Evolutionary conservation across 371 early-diverging fungal species (phyloP), one percentile per base, ranked within the genome.

Genomic region (Rhizopus microsporus): DNA sequence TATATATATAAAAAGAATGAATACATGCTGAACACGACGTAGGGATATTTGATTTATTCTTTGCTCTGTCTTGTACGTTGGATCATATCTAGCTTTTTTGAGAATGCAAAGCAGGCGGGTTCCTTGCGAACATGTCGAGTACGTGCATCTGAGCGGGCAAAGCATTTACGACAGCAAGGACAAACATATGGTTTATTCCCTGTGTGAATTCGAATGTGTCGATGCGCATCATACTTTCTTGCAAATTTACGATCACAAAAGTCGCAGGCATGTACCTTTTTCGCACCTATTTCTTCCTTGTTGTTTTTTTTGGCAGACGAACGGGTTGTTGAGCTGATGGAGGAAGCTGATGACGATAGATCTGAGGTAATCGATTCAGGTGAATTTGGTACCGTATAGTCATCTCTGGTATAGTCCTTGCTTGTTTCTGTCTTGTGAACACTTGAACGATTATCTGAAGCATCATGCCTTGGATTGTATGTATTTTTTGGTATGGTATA

Each of bases 71-170:
- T 46, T 16, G 29, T 8, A 23, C 4, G 8, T 46, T 46, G 17
- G 12, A 7, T 9, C 4, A 23, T 23, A 15, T 9, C 7, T 9
- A 9, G 3, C 7, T 23, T 29, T 46, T 29, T 23, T 17, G 46
- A 42, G 16, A 31, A 32, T 23, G 43, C 42, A 54, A 12, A 54
- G 16, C 54, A 54, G 23, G 37, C 32, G 43, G 33, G 31, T 57
- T 77, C 82, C 29, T 72, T 68, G n/a, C 73, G 73, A 33, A 82
- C 73, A 57, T 85, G 85, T 5, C 82, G 71, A n/a, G 69, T 65
- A 16, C 83, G 68, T 6, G 84, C 84, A 68, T 84, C 84, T 0
- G 81, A 78, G 32, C 84, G 62, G 4, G 82, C 74, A 64, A 84
- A 84, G 0, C 70, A 54, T 54, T 81, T 77, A 38, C 59, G 63